Percentiles rank a stretch among this genome's conserved stretches.
Conservation (phyloP, 441 rosid species). For the Rhodomyrtus psidioides region DNA sequence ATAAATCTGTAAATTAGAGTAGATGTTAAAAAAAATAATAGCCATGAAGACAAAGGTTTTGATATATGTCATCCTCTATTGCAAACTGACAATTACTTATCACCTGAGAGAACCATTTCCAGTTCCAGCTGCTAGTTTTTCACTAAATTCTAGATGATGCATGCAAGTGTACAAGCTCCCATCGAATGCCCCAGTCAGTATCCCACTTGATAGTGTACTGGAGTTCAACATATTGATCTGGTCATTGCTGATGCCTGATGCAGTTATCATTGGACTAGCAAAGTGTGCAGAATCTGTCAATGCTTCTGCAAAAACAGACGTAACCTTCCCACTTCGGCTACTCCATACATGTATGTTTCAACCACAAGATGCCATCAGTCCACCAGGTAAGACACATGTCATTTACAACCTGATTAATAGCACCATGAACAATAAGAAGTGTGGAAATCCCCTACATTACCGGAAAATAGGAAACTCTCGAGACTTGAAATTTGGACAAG, state of each 20-base stretch:
- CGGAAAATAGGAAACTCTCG: neutral
- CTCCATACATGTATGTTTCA: constrained; percentile 95
- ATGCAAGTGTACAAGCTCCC: constrained; percentile 86
- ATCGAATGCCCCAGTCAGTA: constrained; percentile 57
- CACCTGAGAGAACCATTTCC: constrained; percentile 93
- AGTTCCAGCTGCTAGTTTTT: constrained; percentile 70
- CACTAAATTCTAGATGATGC: constrained; percentile 58
- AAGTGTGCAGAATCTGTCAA: constrained; percentile 44
- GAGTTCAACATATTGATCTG: constrained; percentile 46
- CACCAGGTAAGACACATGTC: constrained; percentile 73
- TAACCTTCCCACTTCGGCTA: constrained; percentile 68
- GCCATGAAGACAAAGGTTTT: constrained; percentile 3
- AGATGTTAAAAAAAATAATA: neutral
- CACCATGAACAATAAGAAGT: constrained; percentile 22
- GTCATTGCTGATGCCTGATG: constrained; percentile 39
- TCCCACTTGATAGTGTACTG: constrained; percentile 59
- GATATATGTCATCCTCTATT: constrained; percentile 2
- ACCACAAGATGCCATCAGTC: constrained; percentile 90
- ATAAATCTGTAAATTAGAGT: constrained; percentile 42
- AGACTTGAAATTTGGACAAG: neutral
- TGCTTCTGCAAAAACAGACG: constrained; percentile 66
- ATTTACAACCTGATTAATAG: constrained; percentile 64
- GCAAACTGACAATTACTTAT: constrained; percentile 9
- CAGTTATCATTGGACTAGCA: constrained; percentile 29
- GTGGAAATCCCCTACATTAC: constrained; percentile 2